Conservation (phyloP, 2,329 filamentous ascomycete species). For the Trichoderma citrinoviride region DNA sequence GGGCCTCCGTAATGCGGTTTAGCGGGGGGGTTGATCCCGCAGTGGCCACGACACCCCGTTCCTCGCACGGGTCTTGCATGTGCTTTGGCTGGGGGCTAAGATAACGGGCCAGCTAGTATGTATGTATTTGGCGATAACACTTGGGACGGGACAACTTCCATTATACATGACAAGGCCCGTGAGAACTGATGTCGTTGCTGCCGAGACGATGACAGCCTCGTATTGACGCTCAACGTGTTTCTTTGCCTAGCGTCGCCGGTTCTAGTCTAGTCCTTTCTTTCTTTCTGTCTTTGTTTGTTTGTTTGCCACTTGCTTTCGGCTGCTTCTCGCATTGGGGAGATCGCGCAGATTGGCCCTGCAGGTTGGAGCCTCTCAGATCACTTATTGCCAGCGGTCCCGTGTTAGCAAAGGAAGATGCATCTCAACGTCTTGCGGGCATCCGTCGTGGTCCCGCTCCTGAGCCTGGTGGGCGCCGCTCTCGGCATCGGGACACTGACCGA, state of each 20-base stretch:
- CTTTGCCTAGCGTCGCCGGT: not conserved
- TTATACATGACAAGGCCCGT: too few relatives aligned
- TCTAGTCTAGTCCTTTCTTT: not conserved
- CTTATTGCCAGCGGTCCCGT: not conserved
- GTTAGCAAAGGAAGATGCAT: constrained; percentile 21
- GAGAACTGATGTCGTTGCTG: not conserved
- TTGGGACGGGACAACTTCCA: not conserved
- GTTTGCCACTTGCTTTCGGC: not conserved
- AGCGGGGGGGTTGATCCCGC: constrained; percentile 9
- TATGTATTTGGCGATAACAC: not conserved
- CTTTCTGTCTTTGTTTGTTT: not conserved
- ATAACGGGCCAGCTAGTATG: not conserved
- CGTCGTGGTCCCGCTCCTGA: constrained; percentile 17
- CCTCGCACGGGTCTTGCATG: too few relatives aligned
- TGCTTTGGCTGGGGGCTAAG: constrained; percentile 10
- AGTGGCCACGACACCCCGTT: constrained; percentile 14
- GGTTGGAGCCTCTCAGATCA: not conserved
- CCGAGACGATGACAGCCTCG: not conserved
- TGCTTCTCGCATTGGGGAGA: not conserved
- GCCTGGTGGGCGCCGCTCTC: constrained; percentile 29
- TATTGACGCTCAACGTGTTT: not conserved
- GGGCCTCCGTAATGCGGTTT: constrained; percentile 12
- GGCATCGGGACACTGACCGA: constrained; percentile 64
- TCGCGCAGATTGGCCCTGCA: constrained; percentile 4
- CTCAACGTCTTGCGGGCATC: constrained; percentile 9